Percentiles rank a stretch among this genome's conserved stretches.
These are phyloP conservation scores for Dimocarpus longan DNA, from an alignment of 345 rosid species.

Conservation along the genomic window DNA sequence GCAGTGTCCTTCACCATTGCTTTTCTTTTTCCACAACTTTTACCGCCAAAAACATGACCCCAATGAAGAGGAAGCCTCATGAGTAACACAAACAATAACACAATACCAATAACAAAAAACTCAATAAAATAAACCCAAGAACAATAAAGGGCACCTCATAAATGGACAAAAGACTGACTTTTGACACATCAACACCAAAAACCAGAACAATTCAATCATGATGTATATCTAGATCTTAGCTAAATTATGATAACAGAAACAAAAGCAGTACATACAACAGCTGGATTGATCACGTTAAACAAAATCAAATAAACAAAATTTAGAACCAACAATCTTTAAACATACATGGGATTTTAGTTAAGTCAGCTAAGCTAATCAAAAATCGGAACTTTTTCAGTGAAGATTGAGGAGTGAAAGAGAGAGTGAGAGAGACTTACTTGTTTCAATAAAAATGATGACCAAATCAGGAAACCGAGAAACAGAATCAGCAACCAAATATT, in stretches of 20 bases:
- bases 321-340: background rate
- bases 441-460: conserved; percentile 2
- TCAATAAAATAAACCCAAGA: background rate
- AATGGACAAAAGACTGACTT: conserved; percentile 8
- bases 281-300: background rate
- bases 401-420: background rate
- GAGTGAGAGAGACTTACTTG: conserved; percentile 6
- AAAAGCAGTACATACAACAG: background rate
- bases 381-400: background rate
- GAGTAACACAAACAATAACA: background rate
- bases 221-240: conserved; percentile 14
- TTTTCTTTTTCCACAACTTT: conserved; percentile 1
- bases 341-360: background rate
- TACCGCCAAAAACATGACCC: conserved; percentile 5
- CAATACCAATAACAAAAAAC: background rate
- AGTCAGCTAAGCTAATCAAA: background rate
- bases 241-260: background rate
- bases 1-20: conserved; percentile 73
- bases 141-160: conserved; percentile 8
- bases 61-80: conserved; percentile 19
- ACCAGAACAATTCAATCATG: background rate
- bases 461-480: conserved; percentile 4
- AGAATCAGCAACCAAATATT: background rate
- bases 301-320: conserved; percentile 10
- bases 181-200: background rate